phyloP scores from a whole-genome alignment of 352 stramenopile genomes.

The Globisporangium parvum region DNA sequence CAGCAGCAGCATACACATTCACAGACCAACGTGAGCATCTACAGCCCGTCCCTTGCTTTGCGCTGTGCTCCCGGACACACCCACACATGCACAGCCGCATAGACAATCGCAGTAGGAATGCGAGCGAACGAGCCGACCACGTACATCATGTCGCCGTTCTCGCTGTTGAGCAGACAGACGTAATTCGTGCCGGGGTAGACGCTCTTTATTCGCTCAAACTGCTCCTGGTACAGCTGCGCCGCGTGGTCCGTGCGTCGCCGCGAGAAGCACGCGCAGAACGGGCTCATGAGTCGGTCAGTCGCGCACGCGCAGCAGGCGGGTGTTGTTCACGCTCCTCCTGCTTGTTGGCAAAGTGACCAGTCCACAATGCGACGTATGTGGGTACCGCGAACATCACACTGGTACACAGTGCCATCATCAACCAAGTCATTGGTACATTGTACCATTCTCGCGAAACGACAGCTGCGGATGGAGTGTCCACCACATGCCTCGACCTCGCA shows the following conservation, averaged over 20 bases:
- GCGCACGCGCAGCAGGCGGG: too few species aligned
- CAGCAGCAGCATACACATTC: neutral
- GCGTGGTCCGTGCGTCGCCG: constrained; percentile 48
- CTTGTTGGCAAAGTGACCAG: too few species aligned
- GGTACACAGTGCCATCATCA: too few species aligned
- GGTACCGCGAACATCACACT: too few species aligned
- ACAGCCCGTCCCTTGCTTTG: neutral
- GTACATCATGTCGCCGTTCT: constrained; percentile 78
- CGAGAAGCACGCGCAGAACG: constrained; percentile 69
- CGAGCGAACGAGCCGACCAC: constrained; percentile 7
- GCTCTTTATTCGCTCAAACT: constrained; percentile 68
- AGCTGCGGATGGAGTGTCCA: too few species aligned
- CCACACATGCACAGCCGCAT: neutral
- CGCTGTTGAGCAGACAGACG: constrained; percentile 70
- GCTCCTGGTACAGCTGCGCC: constrained; percentile 56
- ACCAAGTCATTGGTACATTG: too few species aligned
- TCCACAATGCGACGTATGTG: too few species aligned
- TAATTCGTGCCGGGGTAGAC: constrained; percentile 79
- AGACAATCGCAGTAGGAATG: neutral
- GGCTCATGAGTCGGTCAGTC: constrained; percentile 23
- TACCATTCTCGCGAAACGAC: too few species aligned
- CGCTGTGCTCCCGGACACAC: too few species aligned
- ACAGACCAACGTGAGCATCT: neutral
- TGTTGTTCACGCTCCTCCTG: too few species aligned
- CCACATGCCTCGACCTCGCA: too few species aligned